A percentile compares a stretch with the other conserved stretches of the same genome.
Evolutionary conservation across 306 rosid species (phyloP).

Genomic region (Gastrolobium bilobum): DNA sequence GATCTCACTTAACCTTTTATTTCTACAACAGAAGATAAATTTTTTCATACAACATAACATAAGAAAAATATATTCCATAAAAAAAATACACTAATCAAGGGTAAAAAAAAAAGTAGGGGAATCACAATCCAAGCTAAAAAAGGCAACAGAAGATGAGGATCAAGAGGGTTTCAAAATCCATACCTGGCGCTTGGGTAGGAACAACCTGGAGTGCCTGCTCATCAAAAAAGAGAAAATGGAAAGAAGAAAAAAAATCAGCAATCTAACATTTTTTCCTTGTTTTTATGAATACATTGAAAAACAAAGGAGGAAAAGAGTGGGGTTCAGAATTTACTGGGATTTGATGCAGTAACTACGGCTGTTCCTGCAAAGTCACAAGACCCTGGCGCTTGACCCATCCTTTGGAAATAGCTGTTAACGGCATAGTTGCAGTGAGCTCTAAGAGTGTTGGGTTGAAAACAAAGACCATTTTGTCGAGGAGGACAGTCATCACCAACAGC

Average conservation of each 20-base stretch:
- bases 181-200: slow-evolving; percentile 76
- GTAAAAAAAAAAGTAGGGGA: too few species aligned
- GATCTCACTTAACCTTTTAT: too few species aligned
- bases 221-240: slow-evolving; percentile 2
- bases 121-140: not conserved
- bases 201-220: slow-evolving; percentile 71
- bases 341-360: slow-evolving; percentile 51
- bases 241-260: not conserved
- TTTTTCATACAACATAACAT: too few species aligned
- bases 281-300: not conserved
- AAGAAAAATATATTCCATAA: too few species aligned
- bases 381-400: slow-evolving; percentile 64
- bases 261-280: not conserved
- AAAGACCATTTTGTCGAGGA: slow-evolving; percentile 51
- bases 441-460: slow-evolving; percentile 66
- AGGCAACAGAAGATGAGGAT: not conserved
- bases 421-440: slow-evolving; percentile 74
- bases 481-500: slow-evolving; percentile 84
- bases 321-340: slow-evolving; percentile 61
- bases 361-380: slow-evolving; percentile 76
- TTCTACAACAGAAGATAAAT: too few species aligned
- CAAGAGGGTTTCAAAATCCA: not conserved
- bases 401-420: slow-evolving; percentile 75
- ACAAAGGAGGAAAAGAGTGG: not conserved
- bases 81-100: too few species aligned